Evolutionary conservation across 257 asterid genomes (phyloP).

Genomic region (Agastache rugosa): DNA sequence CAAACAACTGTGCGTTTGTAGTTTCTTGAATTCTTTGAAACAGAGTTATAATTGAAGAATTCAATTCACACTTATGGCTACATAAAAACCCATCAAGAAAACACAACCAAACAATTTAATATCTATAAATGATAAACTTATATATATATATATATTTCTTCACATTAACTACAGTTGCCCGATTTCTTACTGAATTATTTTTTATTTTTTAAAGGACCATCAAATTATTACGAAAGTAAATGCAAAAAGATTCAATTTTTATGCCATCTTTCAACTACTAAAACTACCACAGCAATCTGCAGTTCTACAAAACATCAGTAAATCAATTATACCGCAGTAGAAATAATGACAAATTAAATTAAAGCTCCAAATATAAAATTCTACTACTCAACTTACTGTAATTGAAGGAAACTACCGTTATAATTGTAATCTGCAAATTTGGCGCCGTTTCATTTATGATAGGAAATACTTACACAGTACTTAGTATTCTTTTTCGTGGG

Average conservation of each 20-base stretch:
- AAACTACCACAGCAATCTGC: slow-evolving; percentile 37
- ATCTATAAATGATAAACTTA: slow-evolving; percentile 37
- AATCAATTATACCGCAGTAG: slow-evolving; percentile 16
- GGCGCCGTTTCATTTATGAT: slow-evolving; percentile 43
- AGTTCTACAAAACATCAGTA: slow-evolving; percentile 15
- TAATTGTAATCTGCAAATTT: slow-evolving; percentile 38
- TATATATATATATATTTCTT: background rate
- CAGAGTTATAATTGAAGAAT: slow-evolving; percentile 33
- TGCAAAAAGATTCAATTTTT: slow-evolving; percentile 24
- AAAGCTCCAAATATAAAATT: background rate
- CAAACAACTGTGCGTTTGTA: slow-evolving; percentile 4
- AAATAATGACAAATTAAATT: background rate
- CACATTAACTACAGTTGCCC: slow-evolving; percentile 36
- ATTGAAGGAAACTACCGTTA: slow-evolving; percentile 36
- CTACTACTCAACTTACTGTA: slow-evolving; percentile 40
- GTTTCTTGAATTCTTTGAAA: slow-evolving; percentile 17
- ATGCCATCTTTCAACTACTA: slow-evolving; percentile 40
- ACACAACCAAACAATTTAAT: slow-evolving; percentile 36
- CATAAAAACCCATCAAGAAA: slow-evolving; percentile 44
- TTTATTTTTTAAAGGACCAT: slow-evolving; percentile 14
- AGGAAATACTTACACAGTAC: background rate
- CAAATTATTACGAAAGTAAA: slow-evolving; percentile 14
- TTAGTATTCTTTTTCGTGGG: background rate
- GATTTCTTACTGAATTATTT: slow-evolving; percentile 29
- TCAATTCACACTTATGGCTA: slow-evolving; percentile 41